These are phyloP conservation scores for Candida wancherniae DNA, from an alignment of 805 yeast species.

Conservation along the genomic window DNA sequence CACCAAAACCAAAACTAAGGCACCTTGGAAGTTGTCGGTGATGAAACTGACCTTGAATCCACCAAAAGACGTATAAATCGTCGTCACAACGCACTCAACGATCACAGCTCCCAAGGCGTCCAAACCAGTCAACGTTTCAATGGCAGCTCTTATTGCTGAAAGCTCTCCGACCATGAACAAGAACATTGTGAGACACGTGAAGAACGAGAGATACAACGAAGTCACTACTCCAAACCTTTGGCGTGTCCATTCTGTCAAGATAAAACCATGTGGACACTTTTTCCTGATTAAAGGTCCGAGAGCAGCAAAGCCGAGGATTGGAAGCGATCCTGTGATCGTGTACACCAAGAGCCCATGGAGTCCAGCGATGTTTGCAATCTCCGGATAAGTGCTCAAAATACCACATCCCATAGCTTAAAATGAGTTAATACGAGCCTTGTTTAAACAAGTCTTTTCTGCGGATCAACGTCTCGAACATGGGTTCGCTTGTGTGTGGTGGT, in stretches of 20 bases:
- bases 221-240: slow-evolving; percentile 70
- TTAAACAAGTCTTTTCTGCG: too few species aligned
- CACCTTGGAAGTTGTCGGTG: slow-evolving; percentile 85
- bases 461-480: too few species aligned
- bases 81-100: slow-evolving; percentile 81
- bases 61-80: slow-evolving; percentile 82
- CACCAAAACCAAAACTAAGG: slow-evolving; percentile 58
- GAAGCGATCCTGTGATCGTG: slow-evolving; percentile 73
- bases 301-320: slow-evolving; percentile 76
- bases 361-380: slow-evolving; percentile 82
- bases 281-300: slow-evolving; percentile 77
- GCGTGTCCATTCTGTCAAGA: slow-evolving; percentile 92
- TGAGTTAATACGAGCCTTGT: too few species aligned
- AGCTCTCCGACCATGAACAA: slow-evolving; percentile 85
- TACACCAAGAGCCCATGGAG: slow-evolving; percentile 83
- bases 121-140: slow-evolving; percentile 71
- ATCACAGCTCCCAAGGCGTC: slow-evolving; percentile 77
- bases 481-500: too few species aligned
- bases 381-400: slow-evolving; percentile 76
- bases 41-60: slow-evolving; percentile 86
- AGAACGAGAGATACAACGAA: slow-evolving; percentile 69
- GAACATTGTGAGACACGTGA: slow-evolving; percentile 80
- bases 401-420: slow-evolving; percentile 82
- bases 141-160: slow-evolving; percentile 72
- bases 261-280: slow-evolving; percentile 85